Evolutionary conservation across 2,329 filamentous ascomycete genomes (phyloP), one percentile per base, ranked within the genome.

Genomic region (Sclerotinia nivalis): DNA sequence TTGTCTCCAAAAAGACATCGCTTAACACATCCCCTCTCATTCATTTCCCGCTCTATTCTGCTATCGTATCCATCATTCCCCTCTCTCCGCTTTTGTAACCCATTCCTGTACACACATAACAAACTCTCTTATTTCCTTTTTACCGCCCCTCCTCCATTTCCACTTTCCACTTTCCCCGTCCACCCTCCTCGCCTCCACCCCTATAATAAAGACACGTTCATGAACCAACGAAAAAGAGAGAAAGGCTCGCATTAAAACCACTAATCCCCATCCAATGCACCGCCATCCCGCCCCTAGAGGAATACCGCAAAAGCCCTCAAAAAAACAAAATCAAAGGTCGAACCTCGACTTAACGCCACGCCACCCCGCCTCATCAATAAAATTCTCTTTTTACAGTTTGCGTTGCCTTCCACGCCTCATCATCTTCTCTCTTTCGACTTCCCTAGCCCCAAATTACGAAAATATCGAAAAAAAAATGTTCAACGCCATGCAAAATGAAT

Each of bases 321-420:
- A 37, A 28, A 37, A 28, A n/a, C n/a, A 52, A 64, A 64, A 31
- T 40, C 34, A 52, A 54, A 61, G 34, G 47, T 52, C 47, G 47
- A 18, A 28, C 61, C 61, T 18, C 47, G 47, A 65, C 61, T 52
- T 22, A 65, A 65, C 61, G 61, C 61, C 61, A 52, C 49, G 22
- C 47, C 47, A 28, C 47, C 61, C 61, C 49, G 61, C 61, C 43
- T 65, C 61, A 52, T 65, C 61, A 65, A 65, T 65, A 66, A 15
- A 45, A 56, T 47, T 34, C 18, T 65, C 61, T 65, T 65, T 64
- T 66, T 56, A 59, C 64, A 56, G 49, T 37, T 66, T 59, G 37
- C 15, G 12, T 66, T 18, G 20, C 37, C 15, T 50, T 31, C 22
- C 50, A 45, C 25, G 18, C 54, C 58, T 28, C 54, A n/a, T 59